These are phyloP conservation scores for Odontarrhena argentea DNA, from an alignment of 345 rosid species.

Conservation along the genomic window DNA sequence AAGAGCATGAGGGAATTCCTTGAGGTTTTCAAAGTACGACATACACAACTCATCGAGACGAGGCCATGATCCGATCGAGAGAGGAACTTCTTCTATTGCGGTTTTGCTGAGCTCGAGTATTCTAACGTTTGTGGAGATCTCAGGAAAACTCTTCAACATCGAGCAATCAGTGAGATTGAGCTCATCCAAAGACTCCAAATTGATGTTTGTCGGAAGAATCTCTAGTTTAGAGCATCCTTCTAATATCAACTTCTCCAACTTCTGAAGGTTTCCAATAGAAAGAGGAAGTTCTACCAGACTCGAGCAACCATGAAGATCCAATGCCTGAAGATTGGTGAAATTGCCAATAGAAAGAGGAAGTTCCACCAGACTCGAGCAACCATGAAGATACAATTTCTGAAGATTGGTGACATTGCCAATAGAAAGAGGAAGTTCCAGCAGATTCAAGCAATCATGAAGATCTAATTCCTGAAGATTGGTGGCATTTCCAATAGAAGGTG, in stretches of 20 bases:
- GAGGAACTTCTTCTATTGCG: conserved; percentile 15
- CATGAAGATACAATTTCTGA: neutral
- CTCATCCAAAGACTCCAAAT: neutral
- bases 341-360: neutral
- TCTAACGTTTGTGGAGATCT: conserved; percentile 2
- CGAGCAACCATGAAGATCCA: neutral
- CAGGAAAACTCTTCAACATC: conserved; percentile 12
- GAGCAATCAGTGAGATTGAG: conserved; percentile 8
- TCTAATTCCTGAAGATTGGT: neutral
- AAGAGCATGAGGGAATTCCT: neutral
- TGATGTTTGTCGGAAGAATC: neutral
- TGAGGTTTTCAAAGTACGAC: neutral
- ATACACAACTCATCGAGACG: too few species aligned
- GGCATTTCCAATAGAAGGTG: neutral
- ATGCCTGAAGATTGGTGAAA: neutral
- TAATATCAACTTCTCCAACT: neutral
- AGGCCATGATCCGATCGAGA: conserved; percentile 16
- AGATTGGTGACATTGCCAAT: neutral
- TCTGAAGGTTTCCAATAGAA: neutral
- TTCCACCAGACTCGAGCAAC: conserved; percentile 2
- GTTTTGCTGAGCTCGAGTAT: neutral
- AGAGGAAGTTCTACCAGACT: neutral
- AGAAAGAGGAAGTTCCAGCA: neutral
- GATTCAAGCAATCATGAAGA: neutral
- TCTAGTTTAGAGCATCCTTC: conserved; percentile 6